Evolutionary conservation across 306 rosid species (phyloP).

Genomic region (Vigna mungo): DNA sequence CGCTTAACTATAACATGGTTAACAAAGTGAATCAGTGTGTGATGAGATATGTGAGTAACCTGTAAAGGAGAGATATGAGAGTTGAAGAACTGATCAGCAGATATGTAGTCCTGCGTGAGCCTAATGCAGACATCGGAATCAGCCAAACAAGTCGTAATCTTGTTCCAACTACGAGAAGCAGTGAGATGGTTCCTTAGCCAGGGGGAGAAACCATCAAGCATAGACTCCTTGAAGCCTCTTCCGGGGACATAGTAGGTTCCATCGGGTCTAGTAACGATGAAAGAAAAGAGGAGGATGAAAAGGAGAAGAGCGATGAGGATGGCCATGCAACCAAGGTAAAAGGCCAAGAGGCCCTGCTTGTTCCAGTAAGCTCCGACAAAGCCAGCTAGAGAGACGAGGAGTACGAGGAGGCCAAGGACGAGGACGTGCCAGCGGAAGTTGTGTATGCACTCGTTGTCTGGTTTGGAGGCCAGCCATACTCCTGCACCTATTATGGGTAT

Average conservation of each 20-base stretch:
- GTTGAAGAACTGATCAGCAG: conserved; percentile 65
- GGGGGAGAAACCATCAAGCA: conserved; percentile 67
- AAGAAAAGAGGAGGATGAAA: conserved; percentile 66
- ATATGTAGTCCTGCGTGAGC: conserved; percentile 55
- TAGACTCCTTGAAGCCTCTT: conserved; percentile 60
- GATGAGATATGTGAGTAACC: conserved; percentile 32
- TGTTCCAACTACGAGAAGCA: conserved; percentile 57
- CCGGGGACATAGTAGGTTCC: conserved; percentile 68
- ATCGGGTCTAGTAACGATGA: conserved; percentile 66
- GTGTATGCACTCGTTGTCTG: conserved; percentile 82
- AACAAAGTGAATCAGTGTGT: not conserved
- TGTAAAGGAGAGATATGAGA: conserved; percentile 74
- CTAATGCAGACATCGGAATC: conserved; percentile 60
- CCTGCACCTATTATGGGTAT: conserved; percentile 76
- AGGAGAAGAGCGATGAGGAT: conserved; percentile 65
- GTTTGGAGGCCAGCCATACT: conserved; percentile 77
- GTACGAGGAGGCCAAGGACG: conserved; percentile 65
- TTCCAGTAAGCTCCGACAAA: conserved; percentile 79
- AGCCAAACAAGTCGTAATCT: conserved; percentile 67
- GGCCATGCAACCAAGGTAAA: conserved; percentile 80
- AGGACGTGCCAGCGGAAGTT: conserved; percentile 76
- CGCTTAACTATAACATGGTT: not conserved
- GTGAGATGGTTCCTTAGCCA: conserved; percentile 73
- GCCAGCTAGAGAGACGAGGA: conserved; percentile 70
- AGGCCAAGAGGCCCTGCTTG: conserved; percentile 66